Evolutionary conservation across 1,139 yeast genomes (phyloP), one percentile per base, ranked within the genome.

Genomic region (Candida glucosophila): DNA sequence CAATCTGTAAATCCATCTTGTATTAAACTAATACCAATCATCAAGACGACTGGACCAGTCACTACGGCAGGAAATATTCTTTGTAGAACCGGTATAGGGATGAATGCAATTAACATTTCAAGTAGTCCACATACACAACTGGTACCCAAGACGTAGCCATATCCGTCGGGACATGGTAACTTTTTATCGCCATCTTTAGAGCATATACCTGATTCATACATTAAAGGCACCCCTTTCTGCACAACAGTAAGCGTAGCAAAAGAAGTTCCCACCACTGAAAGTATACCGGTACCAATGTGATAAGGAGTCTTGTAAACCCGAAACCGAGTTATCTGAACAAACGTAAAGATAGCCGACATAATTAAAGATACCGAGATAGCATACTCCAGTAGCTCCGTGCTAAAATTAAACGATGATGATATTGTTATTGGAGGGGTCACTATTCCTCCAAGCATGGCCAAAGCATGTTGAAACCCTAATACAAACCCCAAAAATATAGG

Each of bases 391-490:
- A 58, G 35, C 3, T 52, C 65, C 11, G 58, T 37, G 17, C 52
- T 53, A 29, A 85, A 61, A 48, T 79, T 66, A 13, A 88, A 86
- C 15, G 68, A 54, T 6, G 58, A 42, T 1, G 86, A 58, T 25
- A 81, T 78, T 40, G 82, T 60, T 30, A 83, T 55, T 3, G 95
- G 92, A 5, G 95, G 94, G n/a, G 93, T 64, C 21, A 80, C 79
- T 25, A 86, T 73, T 43, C 95, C 95, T 6, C 94, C 95, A 55
- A 86, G 57, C 94, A 85, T 82, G 22, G 95, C 78, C 39, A 86
- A 57, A 2, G 93, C 62, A 48, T 86, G 96, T 55, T 85, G 95
- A 39, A 86, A 66, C 10, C 95, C 95, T 23, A 86, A 66, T 5
- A 85, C 37, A 28, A 80, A 52, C 2, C 94, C 94, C 29, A 85